phyloP scores from a whole-genome alignment of 441 rosid genomes.

The Kokia cookei region DNA sequence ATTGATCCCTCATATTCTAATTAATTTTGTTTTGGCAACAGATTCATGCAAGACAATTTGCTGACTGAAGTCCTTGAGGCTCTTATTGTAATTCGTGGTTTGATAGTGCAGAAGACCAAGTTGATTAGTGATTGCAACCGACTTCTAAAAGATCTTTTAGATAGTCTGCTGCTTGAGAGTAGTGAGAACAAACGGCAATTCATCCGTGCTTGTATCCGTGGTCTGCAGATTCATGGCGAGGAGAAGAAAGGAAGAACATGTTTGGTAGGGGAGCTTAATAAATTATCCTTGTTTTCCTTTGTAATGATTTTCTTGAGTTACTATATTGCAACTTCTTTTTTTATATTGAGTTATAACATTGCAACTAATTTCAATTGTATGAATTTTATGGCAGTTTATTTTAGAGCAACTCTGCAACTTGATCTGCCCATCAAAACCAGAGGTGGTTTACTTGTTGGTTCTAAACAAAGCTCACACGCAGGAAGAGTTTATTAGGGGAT shows the following conservation, averaged over 20 bases:
- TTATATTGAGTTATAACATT: not conserved
- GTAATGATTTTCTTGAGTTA: not conserved
- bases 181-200: constrained; percentile 96
- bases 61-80: constrained; percentile 96
- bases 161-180: constrained; percentile 98
- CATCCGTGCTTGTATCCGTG: constrained; percentile 92
- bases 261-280: constrained; percentile 53
- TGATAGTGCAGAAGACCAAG: constrained; percentile 99
- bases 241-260: constrained; percentile 89
- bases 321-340: constrained; percentile 6
- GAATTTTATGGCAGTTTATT: constrained; percentile 65
- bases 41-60: constrained; percentile 95
- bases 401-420: constrained; percentile 99
- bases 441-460: constrained; percentile 80
- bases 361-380: constrained; percentile 26
- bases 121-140: constrained; percentile 95
- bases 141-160: constrained; percentile 92
- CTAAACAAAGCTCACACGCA: constrained; percentile 98
- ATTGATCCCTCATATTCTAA: constrained; percentile 13
- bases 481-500: constrained; percentile 99
- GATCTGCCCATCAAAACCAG: constrained; percentile 99
- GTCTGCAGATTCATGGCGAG: constrained; percentile 91
- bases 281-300: not conserved
- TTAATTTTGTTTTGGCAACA: constrained; percentile 34
- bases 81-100: constrained; percentile 93